Conservation (phyloP, 768 basidiomycete genomes). For the Arthromyces matolae region DNA sequence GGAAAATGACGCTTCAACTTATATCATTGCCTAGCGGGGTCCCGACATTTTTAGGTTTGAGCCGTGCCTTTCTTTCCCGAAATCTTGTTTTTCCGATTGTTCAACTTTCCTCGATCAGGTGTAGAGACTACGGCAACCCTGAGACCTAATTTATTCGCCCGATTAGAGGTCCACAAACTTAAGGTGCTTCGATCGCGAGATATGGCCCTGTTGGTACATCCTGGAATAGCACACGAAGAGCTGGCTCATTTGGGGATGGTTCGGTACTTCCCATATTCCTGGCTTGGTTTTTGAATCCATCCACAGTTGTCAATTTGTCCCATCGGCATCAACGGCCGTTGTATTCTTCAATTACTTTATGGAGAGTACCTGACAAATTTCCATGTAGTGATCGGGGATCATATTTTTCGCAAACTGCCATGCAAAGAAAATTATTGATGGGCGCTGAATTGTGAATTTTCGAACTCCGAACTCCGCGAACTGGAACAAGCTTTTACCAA, state of each 20-base stretch:
- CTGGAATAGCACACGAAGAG: conserved; percentile 2
- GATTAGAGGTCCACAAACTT: conserved; percentile 13
- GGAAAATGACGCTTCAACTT: conserved; percentile 32
- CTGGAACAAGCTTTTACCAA: conserved; percentile 2
- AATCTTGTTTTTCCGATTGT: conserved; percentile 39
- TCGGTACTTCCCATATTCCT: conserved; percentile 22
- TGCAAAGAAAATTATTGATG: conserved; percentile 22
- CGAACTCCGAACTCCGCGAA: conserved; percentile 21
- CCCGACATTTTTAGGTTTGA: conserved; percentile 33
- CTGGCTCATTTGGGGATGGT: conserved; percentile 15
- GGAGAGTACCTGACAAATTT: conserved; percentile 34
- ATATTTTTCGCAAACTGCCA: conserved; percentile 37
- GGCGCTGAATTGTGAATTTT: conserved; percentile 12
- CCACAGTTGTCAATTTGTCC: conserved; percentile 11
- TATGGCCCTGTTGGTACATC: conserved; percentile 8
- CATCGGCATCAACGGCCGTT: conserved; percentile 30
- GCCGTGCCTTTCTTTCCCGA: conserved; percentile 29
- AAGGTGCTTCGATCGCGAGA: conserved; percentile 9
- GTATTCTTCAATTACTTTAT: conserved; percentile 20
- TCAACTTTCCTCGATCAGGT: conserved; percentile 48
- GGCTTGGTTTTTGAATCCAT: conserved; percentile 4
- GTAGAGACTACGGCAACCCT: conserved; percentile 36
- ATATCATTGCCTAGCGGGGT: conserved; percentile 32
- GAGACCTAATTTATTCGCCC: conserved; percentile 23
- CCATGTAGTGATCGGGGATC: conserved; percentile 68